Percentiles rank a stretch among this genome's conserved stretches.
Evolutionary conservation across 2,329 filamentous ascomycete genomes (phyloP).

Genomic region (Tolypocladium ovalisporum): DNA sequence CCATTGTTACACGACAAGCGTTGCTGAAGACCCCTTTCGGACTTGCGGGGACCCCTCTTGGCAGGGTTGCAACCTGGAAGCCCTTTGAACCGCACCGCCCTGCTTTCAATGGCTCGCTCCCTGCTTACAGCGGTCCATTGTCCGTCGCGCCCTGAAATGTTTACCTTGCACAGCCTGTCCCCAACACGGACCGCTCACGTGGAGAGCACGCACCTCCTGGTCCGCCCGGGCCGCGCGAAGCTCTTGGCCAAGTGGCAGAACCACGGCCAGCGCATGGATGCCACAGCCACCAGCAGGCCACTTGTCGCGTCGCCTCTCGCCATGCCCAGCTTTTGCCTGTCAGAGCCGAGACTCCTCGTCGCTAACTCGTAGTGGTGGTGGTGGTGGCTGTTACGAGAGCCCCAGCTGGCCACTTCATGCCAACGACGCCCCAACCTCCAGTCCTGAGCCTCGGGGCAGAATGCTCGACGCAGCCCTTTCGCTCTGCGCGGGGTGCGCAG

Average conservation of each 20-base stretch:
- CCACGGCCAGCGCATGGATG: too few relatives aligned
- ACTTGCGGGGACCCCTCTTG: not conserved
- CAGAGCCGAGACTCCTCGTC: too few relatives aligned
- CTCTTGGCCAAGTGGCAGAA: not conserved
- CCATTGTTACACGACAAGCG: not conserved
- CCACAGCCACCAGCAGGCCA: not conserved
- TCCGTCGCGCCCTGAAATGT: not conserved
- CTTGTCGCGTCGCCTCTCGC: not conserved
- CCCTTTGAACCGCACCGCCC: not conserved
- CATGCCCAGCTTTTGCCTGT: not conserved
- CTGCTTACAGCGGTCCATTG: not conserved
- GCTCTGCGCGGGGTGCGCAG: too few relatives aligned
- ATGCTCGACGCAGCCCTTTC: not conserved
- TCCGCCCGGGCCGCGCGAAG: not conserved
- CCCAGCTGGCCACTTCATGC: not conserved
- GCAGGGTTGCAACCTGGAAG: not conserved
- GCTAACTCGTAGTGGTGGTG: not conserved
- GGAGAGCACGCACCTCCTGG: not conserved
- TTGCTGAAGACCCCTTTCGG: not conserved
- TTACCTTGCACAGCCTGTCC: not conserved
- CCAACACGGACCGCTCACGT: not conserved
- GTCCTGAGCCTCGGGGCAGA: conserved; percentile 1
- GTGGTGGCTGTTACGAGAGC: not conserved
- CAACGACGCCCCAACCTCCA: not conserved
- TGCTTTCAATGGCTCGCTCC: not conserved